Conservation (phyloP, 805 yeast genomes). For the Kuraishia piskuri region DNA sequence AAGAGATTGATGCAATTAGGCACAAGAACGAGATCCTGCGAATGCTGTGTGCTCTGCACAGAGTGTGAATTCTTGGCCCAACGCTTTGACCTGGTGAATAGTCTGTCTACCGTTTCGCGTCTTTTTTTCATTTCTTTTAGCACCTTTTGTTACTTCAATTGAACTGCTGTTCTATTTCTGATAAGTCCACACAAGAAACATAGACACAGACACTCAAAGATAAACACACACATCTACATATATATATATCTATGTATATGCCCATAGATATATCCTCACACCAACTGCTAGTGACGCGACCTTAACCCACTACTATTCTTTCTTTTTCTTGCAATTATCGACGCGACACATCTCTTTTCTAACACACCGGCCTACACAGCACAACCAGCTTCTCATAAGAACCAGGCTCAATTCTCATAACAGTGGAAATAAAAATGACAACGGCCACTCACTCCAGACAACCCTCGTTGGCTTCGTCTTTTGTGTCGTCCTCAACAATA, state of each 20-base stretch:
- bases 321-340: not conserved
- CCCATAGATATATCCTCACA: not conserved
- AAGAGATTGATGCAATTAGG: not conserved
- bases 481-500: conserved; percentile 4
- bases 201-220: no score
- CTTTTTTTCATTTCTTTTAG: not conserved
- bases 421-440: not conserved
- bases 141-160: not conserved
- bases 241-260: no score
- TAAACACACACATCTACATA: no score
- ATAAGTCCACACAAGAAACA: no score
- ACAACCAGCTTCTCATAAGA: not conserved
- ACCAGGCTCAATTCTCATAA: not conserved
- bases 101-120: not conserved
- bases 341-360: not conserved
- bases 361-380: not conserved
- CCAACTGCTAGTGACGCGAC: not conserved
- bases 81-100: not conserved
- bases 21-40: not conserved
- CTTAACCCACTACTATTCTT: not conserved
- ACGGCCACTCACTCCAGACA: conserved; percentile 3
- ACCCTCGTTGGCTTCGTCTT: conserved; percentile 3
- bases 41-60: not conserved
- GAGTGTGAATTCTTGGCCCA: not conserved
- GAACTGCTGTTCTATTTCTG: not conserved